Evolutionary conservation across 1,284 basidiomycete genomes (phyloP), one percentile per base, ranked within the genome.

Genomic region (Pisolithus thermaeus): DNA sequence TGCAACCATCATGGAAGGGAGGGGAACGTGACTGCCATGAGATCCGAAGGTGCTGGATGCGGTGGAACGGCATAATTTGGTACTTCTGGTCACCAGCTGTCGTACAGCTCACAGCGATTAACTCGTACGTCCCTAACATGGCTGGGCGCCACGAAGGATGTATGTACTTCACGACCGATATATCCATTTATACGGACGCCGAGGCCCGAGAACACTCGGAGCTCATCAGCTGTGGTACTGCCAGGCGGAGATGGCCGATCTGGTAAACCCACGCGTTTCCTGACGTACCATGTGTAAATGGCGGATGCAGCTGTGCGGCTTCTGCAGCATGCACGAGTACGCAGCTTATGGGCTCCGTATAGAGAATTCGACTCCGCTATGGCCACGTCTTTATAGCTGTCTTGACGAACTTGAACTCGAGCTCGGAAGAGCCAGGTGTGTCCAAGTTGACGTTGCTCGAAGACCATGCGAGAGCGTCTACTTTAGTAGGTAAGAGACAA

Each of bases 331-430:
- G 87, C 43, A 84, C 58, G 1, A 74, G 67, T 0, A 78, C 73
- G 23, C 73, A 72, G 4, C 64, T 65, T 1, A 83, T 73, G 12
- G 90, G 75, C 0, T 75, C 78, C 2, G 69, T 60, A 58, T 90
- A 90, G 47, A 86, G 63, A 2, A 79, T 50, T 76, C 77, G 80
- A 54, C 75, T 83, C 77, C 32, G 70, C 63, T 70, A 66, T 0
- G 87, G 87, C 76, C 81, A 89, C 20, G 56, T 67, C 6, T 74
- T 69, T 42, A 90, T 64, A 0, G 78, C 83, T 4, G 75, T 72
- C 64, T 90, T 87, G 50, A 89, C 84, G 62, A 83, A 88, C 55
- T 88, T 83, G 61, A 77, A 88, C 66, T 89, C 84, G 38, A 90
- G 74, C 58, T 90, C 85, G 0, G 79, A 69, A 0, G 87, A 86